These are phyloP conservation scores for Suhomyces vadensis DNA, from an alignment of 805 yeast genomes.

Conservation along the genomic window DNA sequence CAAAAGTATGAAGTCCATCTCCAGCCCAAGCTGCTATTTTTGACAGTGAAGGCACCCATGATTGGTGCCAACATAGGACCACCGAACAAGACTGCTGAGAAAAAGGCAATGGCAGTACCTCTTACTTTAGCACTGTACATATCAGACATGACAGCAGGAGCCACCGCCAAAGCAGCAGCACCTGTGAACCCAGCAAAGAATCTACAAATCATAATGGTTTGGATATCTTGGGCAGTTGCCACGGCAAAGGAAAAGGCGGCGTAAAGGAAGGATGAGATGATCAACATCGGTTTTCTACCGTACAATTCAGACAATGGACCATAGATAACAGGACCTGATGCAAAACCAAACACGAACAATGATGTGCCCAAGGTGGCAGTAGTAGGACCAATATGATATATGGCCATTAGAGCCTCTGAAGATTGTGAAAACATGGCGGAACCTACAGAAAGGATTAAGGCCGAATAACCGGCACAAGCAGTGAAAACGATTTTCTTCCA, in stretches of 20 bases:
- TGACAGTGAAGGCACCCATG: constrained; percentile 44
- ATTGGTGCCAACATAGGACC: constrained; percentile 88
- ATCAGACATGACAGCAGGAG: constrained; percentile 86
- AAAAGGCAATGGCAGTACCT: constrained; percentile 76
- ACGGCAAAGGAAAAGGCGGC: constrained; percentile 54
- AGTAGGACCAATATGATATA: constrained; percentile 61
- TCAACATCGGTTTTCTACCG: constrained; percentile 44
- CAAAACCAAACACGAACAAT: constrained; percentile 85
- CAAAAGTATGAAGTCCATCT: constrained; percentile 56
- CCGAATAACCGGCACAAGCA: constrained; percentile 32
- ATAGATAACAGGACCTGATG: constrained; percentile 77
- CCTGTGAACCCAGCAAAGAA: constrained; percentile 81
- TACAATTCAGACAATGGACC: constrained; percentile 20
- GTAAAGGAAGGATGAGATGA: constrained; percentile 37
- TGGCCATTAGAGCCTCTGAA: constrained; percentile 44
- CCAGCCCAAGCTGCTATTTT: constrained; percentile 48
- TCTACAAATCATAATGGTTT: constrained; percentile 73
- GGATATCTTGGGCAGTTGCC: constrained; percentile 75
- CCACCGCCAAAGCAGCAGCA: constrained; percentile 82
- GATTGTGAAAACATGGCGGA: constrained; percentile 62
- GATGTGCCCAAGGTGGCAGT: constrained; percentile 79
- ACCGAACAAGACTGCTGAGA: constrained; percentile 68
- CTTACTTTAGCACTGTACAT: constrained; percentile 64
- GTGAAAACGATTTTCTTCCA: constrained; percentile 24
- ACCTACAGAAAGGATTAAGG: constrained; percentile 23